These are phyloP conservation scores for Urochloa ruziziensis DNA, from an alignment of 176 grass and related monocot genomes.

Conservation along the genomic window DNA sequence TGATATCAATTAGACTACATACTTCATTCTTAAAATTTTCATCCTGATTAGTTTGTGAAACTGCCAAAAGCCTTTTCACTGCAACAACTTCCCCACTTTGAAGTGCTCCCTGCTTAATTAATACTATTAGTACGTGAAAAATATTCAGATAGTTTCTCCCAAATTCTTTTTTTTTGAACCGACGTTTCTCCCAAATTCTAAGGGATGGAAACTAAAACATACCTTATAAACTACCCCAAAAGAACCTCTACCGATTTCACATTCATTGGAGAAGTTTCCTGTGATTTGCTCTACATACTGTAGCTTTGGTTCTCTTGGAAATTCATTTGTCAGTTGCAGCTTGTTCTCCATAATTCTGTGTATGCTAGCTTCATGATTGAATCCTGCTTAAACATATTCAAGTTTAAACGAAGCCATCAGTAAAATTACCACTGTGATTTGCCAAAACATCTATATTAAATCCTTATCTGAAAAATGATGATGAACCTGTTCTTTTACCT, in stretches of 20 bases:
- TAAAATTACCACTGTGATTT: background rate
- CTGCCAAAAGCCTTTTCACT: slow-evolving; percentile 16
- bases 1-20: background rate
- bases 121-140: background rate
- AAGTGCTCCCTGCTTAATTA: slow-evolving; percentile 13
- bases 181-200: too few species aligned
- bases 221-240: slow-evolving; percentile 43
- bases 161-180: too few species aligned
- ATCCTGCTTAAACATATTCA: background rate
- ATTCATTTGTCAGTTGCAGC: background rate
- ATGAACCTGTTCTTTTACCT: background rate
- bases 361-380: background rate
- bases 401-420: too few species aligned
- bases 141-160: background rate
- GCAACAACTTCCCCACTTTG: background rate
- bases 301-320: background rate
- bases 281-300: background rate
- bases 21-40: slow-evolving; percentile 17
- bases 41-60: background rate
- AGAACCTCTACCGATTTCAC: background rate
- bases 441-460: background rate
- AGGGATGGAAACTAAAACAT: background rate
- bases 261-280: background rate
- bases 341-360: background rate
- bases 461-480: background rate